Percentiles rank a stretch among this genome's conserved stretches.
Evolutionary conservation across 495 filamentous ascomycete genomes (phyloP).

Genomic region (Podospora pseudoanserina): DNA sequence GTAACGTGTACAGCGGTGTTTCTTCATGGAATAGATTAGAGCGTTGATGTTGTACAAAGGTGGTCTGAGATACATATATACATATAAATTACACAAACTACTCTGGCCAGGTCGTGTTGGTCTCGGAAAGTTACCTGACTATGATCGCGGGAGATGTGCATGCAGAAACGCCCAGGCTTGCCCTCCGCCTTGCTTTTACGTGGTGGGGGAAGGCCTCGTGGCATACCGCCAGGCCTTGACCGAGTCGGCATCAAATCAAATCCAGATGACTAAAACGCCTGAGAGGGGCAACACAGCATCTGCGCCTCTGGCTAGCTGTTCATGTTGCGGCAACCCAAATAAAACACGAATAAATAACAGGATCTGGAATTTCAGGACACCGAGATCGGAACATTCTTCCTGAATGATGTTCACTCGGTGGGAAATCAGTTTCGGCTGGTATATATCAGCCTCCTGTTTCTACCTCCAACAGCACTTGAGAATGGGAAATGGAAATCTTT

Average conservation of each 20-base stretch:
- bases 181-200: neutral
- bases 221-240: neutral
- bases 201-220: neutral
- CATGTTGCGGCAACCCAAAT: neutral
- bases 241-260: neutral
- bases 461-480: neutral
- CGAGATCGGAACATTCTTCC: neutral
- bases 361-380: neutral
- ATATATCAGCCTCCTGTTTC: neutral
- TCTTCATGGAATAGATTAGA: neutral
- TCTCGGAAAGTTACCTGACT: neutral
- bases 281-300: neutral
- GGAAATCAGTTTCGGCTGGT: neutral
- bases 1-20: neutral
- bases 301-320: neutral
- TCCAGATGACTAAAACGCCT: neutral
- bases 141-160: neutral
- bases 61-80: neutral
- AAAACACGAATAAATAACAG: neutral
- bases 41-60: neutral
- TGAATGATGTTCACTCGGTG: neutral
- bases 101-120: neutral
- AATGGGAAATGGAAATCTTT: neutral
- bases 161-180: neutral
- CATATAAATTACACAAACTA: neutral